These are phyloP conservation scores for Aspergillus phoenicis DNA, from an alignment of 2,329 filamentous ascomycete species.

Conservation along the genomic window DNA sequence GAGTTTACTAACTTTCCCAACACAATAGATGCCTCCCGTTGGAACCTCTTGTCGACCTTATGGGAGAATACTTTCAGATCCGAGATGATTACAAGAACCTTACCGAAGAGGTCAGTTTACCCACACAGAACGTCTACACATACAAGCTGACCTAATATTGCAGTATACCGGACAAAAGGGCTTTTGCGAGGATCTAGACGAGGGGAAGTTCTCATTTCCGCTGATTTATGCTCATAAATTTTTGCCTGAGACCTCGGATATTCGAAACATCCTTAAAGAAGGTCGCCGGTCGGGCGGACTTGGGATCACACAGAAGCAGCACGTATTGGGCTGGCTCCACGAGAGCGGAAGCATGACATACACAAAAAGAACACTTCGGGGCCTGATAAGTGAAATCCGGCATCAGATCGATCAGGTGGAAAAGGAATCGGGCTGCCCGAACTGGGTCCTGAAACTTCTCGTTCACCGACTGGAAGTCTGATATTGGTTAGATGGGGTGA, in stretches of 20 bases:
- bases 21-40: conserved; percentile 30
- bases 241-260: background rate
- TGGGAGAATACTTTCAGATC: conserved; percentile 41
- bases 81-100: conserved; percentile 81
- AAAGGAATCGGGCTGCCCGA: background rate
- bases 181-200: conserved; percentile 56
- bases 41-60: conserved; percentile 65
- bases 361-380: background rate
- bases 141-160: conserved; percentile 17
- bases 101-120: conserved; percentile 31
- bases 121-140: background rate
- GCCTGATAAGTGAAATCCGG: conserved; percentile 6
- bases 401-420: conserved; percentile 1
- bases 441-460: conserved; percentile 12
- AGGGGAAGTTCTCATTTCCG: conserved; percentile 91
- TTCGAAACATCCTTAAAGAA: conserved; percentile 1
- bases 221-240: conserved; percentile 67
- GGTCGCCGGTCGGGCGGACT: background rate
- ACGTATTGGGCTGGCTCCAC: background rate
- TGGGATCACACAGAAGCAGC: background rate
- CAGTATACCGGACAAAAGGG: conserved; percentile 84
- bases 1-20: background rate
- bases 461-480: conserved; percentile 3
- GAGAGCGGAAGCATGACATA: conserved; percentile 8
- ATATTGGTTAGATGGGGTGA: background rate